Conservation (phyloP, 2,329 filamentous ascomycete species). For the Colletotrichum trifolii region DNA sequence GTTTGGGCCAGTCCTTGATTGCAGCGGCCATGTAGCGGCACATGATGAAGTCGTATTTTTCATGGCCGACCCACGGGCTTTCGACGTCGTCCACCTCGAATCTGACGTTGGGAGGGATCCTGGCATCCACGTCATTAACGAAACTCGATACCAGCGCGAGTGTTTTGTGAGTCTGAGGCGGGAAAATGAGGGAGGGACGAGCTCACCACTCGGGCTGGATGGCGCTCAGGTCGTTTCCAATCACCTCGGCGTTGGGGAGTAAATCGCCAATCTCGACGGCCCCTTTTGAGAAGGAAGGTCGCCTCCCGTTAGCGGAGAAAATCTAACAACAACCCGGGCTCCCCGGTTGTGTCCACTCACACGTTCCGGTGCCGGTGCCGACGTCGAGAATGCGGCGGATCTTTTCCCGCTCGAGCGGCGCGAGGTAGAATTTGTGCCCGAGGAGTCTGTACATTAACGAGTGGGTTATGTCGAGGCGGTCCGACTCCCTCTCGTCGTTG, state of each 20-base stretch:
- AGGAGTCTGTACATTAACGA: neutral
- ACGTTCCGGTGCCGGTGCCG: neutral
- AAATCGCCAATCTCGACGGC: constrained; percentile 36
- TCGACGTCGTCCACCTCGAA: constrained; percentile 52
- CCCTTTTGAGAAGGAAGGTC: neutral
- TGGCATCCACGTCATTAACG: constrained; percentile 1
- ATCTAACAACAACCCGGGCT: neutral
- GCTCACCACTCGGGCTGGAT: constrained; percentile 40
- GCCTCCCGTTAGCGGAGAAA: neutral
- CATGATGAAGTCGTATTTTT: constrained; percentile 50
- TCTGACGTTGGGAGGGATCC: constrained; percentile 47
- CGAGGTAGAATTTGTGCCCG: neutral
- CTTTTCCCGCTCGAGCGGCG: neutral
- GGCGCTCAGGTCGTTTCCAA: constrained; percentile 46
- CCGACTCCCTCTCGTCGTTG: neutral
- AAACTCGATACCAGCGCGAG: too few species aligned
- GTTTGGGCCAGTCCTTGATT: constrained; percentile 45
- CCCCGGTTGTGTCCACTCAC: neutral
- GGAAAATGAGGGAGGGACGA: too few species aligned
- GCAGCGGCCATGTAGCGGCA: constrained; percentile 46
- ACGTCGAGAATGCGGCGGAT: neutral
- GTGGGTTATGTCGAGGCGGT: neutral
- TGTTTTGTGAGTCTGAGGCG: too few species aligned
- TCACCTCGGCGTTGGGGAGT: constrained; percentile 40
- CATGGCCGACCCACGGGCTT: constrained; percentile 40